Conservation (phyloP, 2,329 filamentous ascomycete genomes). For the Rutstroemia sp. region DNA sequence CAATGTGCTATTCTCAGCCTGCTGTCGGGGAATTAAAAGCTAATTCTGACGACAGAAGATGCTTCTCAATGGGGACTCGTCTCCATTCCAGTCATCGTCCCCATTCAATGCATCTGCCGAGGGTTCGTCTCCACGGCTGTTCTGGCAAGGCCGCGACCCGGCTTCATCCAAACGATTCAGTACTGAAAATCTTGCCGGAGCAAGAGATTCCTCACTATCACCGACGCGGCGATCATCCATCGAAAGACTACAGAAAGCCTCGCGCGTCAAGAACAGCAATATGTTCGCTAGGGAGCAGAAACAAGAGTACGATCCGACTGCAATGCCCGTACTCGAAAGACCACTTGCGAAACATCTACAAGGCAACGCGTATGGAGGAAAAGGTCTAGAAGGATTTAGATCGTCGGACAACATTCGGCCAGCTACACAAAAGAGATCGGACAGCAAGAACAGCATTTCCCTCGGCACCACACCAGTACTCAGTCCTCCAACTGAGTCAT, state of each 20-base stretch:
- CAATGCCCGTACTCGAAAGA: slow-evolving; percentile 70
- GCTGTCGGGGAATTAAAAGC: slow-evolving; percentile 23
- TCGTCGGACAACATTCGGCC: slow-evolving; percentile 38
- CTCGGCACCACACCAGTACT: slow-evolving; percentile 39
- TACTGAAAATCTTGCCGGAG: slow-evolving; percentile 60
- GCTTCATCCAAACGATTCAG: slow-evolving; percentile 58
- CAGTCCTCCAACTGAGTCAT: slow-evolving; percentile 31
- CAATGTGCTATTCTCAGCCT: slow-evolving; percentile 12
- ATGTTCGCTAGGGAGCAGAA: slow-evolving; percentile 92
- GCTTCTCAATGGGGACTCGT: slow-evolving; percentile 64
- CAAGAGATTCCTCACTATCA: slow-evolving; percentile 50
- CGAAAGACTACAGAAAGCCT: slow-evolving; percentile 89
- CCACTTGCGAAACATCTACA: slow-evolving; percentile 69
- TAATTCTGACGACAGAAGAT: slow-evolving; percentile 48
- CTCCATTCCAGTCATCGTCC: slow-evolving; percentile 72
- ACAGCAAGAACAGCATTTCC: slow-evolving; percentile 56
- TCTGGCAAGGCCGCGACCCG: slow-evolving; percentile 76
- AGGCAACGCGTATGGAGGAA: slow-evolving; percentile 60
- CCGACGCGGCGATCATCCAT: slow-evolving; percentile 82
- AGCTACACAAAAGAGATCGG: slow-evolving; percentile 41
- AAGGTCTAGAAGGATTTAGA: slow-evolving; percentile 45
- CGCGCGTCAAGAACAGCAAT: slow-evolving; percentile 95
- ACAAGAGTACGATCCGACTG: slow-evolving; percentile 82
- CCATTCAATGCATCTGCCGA: slow-evolving; percentile 52
- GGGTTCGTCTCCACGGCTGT: slow-evolving; percentile 70